Percentiles rank a stretch among this genome's conserved stretches.
phyloP scores from a whole-genome alignment of 805 yeast genomes.

The Clavispora phyllophila region DNA sequence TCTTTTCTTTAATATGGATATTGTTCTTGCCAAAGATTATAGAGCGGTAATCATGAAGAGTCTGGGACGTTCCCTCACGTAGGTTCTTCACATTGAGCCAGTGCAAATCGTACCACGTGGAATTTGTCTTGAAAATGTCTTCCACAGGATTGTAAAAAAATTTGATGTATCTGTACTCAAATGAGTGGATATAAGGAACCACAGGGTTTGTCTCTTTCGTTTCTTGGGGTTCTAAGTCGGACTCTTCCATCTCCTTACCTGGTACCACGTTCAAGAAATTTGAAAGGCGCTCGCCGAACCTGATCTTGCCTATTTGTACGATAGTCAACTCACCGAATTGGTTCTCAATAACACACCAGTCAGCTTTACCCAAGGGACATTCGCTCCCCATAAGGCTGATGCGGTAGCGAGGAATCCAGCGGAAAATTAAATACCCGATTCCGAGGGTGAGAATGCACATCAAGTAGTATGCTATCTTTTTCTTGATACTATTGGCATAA shows the following conservation, averaged over 20 bases:
- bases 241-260: slow-evolving; percentile 20
- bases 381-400: slow-evolving; percentile 61
- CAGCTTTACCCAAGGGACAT: slow-evolving; percentile 73
- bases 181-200: slow-evolving; percentile 63
- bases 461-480: slow-evolving; percentile 44
- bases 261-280: slow-evolving; percentile 46
- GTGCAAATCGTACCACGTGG: slow-evolving; percentile 77
- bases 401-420: slow-evolving; percentile 84
- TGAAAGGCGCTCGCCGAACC: slow-evolving; percentile 71
- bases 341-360: slow-evolving; percentile 91
- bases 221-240: slow-evolving; percentile 16
- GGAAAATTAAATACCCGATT: slow-evolving; percentile 58
- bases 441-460: slow-evolving; percentile 65
- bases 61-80: slow-evolving; percentile 67
- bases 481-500: slow-evolving; percentile 50
- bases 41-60: slow-evolving; percentile 60
- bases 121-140: slow-evolving; percentile 78
- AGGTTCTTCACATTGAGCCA: slow-evolving; percentile 63
- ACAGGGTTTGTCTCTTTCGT: slow-evolving; percentile 49
- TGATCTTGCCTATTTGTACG: slow-evolving; percentile 47
- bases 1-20: slow-evolving; percentile 70
- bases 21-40: slow-evolving; percentile 74
- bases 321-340: slow-evolving; percentile 83
- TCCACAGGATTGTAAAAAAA: slow-evolving; percentile 82
- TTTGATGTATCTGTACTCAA: slow-evolving; percentile 78